Conservation (phyloP, 805 yeast genomes). For the Candida pini region DNA sequence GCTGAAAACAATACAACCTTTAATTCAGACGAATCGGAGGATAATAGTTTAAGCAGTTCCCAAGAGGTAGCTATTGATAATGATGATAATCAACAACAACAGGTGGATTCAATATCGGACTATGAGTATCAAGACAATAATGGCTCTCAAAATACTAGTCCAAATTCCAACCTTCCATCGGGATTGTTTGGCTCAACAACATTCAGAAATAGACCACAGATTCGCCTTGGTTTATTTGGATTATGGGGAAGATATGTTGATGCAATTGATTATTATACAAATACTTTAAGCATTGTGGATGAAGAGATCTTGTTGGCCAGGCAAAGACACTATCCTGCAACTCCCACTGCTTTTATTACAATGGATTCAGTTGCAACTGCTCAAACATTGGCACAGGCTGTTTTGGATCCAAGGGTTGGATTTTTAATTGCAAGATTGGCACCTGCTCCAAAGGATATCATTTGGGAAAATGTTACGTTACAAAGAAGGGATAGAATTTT, state of each 20-base stretch:
- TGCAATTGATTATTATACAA: conserved; percentile 72
- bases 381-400: conserved; percentile 95
- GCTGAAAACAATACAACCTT: neutral
- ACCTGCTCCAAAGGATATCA: conserved; percentile 93
- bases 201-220: conserved; percentile 49
- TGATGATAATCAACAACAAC: conserved; percentile 1
- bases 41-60: no score
- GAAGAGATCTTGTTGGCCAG: conserved; percentile 63
- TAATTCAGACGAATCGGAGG: neutral
- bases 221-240: conserved; percentile 57
- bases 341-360: conserved; percentile 89
- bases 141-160: neutral
- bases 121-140: conserved; percentile 17
- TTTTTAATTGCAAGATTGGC: conserved; percentile 79
- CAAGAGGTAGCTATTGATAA: no score
- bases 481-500: conserved; percentile 66
- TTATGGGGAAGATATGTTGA: conserved; percentile 67
- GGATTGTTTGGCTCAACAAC: conserved; percentile 14
- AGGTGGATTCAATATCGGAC: conserved; percentile 14
- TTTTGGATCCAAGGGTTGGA: conserved; percentile 82
- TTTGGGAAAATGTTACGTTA: conserved; percentile 86
- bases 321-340: conserved; percentile 64
- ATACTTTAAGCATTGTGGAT: conserved; percentile 64
- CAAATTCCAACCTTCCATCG: conserved; percentile 2
- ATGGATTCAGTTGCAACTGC: conserved; percentile 95